These are phyloP conservation scores for Exophiala sp. DNA, from an alignment of 2,329 filamentous ascomycete genomes.

Conservation along the genomic window DNA sequence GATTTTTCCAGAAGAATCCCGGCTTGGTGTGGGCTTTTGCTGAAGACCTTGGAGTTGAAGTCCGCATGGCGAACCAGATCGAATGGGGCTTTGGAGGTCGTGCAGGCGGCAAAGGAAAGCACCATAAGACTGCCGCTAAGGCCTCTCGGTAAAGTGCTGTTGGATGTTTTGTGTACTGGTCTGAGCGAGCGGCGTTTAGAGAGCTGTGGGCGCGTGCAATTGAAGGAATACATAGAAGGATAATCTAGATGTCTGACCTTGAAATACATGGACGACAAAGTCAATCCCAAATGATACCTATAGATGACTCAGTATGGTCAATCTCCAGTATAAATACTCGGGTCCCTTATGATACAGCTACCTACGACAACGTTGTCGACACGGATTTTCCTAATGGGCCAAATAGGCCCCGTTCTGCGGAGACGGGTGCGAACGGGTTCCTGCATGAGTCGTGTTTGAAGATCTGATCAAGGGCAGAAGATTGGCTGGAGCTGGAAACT, in stretches of 20 bases:
- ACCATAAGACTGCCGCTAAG: neutral
- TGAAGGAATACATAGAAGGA: no score
- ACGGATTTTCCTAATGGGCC: no score
- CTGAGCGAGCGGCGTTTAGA: neutral
- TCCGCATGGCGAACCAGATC: conserved; percentile 65
- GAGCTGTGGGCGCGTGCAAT: no score
- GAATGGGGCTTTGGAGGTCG: conserved; percentile 23
- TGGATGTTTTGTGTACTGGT: neutral
- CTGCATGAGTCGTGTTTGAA: conserved; percentile 15
- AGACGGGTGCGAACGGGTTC: conserved; percentile 12
- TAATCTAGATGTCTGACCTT: no score
- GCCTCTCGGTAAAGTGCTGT: neutral
- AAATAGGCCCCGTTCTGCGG: neutral
- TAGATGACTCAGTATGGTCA: no score
- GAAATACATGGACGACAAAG: no score
- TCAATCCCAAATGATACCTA: no score
- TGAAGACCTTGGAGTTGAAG: conserved; percentile 62
- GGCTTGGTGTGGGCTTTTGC: conserved; percentile 69
- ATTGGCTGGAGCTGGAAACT: neutral
- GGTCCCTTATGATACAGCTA: no score
- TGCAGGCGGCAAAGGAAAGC: conserved; percentile 12
- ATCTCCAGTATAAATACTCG: no score
- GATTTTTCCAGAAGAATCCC: conserved; percentile 75
- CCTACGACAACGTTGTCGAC: no score
- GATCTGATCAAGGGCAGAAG: neutral